Evolutionary conservation across 2,329 filamentous ascomycete genomes (phyloP).

Genomic region (Immersiporthe knoxdaviesiana): DNA sequence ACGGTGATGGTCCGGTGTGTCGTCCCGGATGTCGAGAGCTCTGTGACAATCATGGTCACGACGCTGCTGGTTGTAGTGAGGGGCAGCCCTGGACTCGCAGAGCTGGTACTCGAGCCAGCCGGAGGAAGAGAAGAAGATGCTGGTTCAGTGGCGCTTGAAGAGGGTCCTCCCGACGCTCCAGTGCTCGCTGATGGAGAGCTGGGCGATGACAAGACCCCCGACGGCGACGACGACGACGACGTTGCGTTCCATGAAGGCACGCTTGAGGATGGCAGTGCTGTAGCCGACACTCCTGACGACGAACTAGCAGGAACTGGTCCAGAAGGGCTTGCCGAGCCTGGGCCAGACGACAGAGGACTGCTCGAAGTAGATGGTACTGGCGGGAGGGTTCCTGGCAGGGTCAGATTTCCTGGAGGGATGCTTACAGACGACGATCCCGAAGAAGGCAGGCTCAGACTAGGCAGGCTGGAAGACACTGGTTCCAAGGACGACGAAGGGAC

Average conservation of each 20-base stretch:
- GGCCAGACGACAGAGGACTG: neutral
- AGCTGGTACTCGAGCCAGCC: neutral
- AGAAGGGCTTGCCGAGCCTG: neutral
- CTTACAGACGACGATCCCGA: conserved; percentile 1
- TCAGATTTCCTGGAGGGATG: neutral
- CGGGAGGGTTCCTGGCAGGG: neutral
- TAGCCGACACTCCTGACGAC: neutral
- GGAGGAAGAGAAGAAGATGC: neutral
- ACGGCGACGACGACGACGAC: neutral
- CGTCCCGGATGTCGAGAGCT: conserved; percentile 18
- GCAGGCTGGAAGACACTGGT: neutral
- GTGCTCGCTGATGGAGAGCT: neutral
- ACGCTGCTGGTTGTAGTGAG: conserved; percentile 14
- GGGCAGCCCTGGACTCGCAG: conserved; percentile 1
- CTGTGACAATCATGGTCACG: conserved; percentile 19
- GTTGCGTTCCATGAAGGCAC: conserved; percentile 3
- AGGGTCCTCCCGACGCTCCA: conserved; percentile 3
- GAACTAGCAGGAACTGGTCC: neutral
- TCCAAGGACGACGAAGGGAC: neutral
- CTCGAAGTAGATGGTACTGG: neutral
- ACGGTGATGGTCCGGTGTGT: conserved; percentile 17
- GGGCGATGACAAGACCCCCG: neutral
- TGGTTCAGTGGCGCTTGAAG: conserved; percentile 3
- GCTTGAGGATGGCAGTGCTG: neutral
- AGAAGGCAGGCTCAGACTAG: neutral